Evolutionary conservation across 2,329 filamentous ascomycete genomes (phyloP), one percentile per base, ranked within the genome.

Genomic region (Hypoxylon sp.): DNA sequence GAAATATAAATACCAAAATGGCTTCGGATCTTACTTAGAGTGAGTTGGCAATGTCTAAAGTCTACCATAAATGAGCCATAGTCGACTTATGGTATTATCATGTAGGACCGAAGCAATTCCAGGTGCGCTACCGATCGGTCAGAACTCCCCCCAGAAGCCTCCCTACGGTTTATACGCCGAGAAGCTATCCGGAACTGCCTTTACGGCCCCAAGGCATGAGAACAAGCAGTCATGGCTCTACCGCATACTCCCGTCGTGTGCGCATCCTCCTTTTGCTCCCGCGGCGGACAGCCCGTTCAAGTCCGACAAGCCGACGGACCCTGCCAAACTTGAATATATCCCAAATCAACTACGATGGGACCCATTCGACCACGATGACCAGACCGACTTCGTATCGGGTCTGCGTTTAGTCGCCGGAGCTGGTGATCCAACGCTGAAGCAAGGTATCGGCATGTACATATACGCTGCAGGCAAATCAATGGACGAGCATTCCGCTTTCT

Each of bases 301-400:
- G 78, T 72, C 82, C 77, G 75, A 85, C 82, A 75, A 81, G 79
- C 77, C 84, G 0, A 81, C 81, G 5, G 78, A 82, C 14, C 83
- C 83, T 46, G 79, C 82, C 7, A 87, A 86, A 75, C 85, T 93
- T 68, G 88, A 92, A 73, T 89, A 92, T 69, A 91, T 93, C 56
- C 93, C 93, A 0, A 95, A 95, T 73, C 93, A 96, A 80, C 84
- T 97, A 34, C 88, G 93, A 67, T 97, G 93, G 93, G 90, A 93
- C 73, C 92, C 86, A 0, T 94, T 94, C 77, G 90, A 94, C 74
- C 83, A 94, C 50, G 87, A 91, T 70, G 85, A 90, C 76, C 86
- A 48, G 65, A 79, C 75, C 9, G 79, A 82, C 58, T 85, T 85
- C 49, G 80, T 85, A 46, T 81, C 81, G 1, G 80, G 80, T 2